Conservation (phyloP, 106 monocot genomes). For the Agapanthus africanus region DNA sequence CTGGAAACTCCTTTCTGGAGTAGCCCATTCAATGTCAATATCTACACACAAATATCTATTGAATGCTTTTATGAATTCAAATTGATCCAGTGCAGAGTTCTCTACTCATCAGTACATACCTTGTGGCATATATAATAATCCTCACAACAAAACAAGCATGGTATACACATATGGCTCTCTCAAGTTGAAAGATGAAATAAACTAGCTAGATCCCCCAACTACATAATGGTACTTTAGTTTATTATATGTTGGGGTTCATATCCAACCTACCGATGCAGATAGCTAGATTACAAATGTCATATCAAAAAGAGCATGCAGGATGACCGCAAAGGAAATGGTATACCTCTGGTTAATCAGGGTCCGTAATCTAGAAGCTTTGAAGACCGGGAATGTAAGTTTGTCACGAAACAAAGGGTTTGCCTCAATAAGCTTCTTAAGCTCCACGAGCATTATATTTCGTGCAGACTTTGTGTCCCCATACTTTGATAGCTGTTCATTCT, state of each 20-base stretch:
- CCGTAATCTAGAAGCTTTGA: slow-evolving; percentile 84
- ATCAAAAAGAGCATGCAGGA: neutral
- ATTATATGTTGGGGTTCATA: neutral
- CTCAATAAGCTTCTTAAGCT: slow-evolving; percentile 87
- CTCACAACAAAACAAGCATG: neutral
- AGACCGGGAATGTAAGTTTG: slow-evolving; percentile 74
- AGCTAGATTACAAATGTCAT: neutral
- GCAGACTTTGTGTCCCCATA: slow-evolving; percentile 95
- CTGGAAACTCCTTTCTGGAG: neutral
- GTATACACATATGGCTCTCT: neutral
- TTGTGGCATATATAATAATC: neutral
- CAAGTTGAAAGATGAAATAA: neutral
- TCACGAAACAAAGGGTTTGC: slow-evolving; percentile 86
- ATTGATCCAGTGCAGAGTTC: too few relatives aligned
- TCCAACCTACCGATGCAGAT: neutral
- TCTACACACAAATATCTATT: neutral
- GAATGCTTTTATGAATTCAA: neutral
- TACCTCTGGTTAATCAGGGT: slow-evolving; percentile 98
- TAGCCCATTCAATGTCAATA: neutral
- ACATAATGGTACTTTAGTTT: too few relatives aligned
- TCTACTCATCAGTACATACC: too few relatives aligned
- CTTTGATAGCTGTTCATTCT: slow-evolving; percentile 93
- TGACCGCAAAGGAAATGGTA: neutral
- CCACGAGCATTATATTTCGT: slow-evolving; percentile 83
- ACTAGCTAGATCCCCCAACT: too few relatives aligned